These are phyloP conservation scores for Alternaria ventricosa DNA, from an alignment of 2,329 filamentous ascomycete species.

Conservation along the genomic window DNA sequence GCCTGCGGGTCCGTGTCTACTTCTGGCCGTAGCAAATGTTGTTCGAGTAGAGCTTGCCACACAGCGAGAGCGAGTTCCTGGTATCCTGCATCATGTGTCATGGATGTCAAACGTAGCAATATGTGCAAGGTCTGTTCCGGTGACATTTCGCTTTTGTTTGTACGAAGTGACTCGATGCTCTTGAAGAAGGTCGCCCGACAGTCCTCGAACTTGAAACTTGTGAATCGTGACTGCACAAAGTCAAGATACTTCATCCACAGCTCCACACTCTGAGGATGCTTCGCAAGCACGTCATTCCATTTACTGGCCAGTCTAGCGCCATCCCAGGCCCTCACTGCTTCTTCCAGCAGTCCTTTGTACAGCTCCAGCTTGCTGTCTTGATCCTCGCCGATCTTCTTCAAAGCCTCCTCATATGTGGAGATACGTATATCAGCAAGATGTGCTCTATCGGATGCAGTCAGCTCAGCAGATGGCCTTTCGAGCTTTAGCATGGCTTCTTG, in stretches of 20 bases:
- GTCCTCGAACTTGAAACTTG: slow-evolving; percentile 71
- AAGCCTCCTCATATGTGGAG: slow-evolving; percentile 78
- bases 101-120: slow-evolving; percentile 74
- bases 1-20: slow-evolving; percentile 43
- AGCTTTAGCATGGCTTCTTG: slow-evolving; percentile 72
- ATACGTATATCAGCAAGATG: slow-evolving; percentile 81
- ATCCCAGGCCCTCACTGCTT: slow-evolving; percentile 78
- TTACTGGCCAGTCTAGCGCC: slow-evolving; percentile 64
- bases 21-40: slow-evolving; percentile 69
- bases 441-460: slow-evolving; percentile 66
- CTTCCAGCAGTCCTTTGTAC: slow-evolving; percentile 72
- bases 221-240: slow-evolving; percentile 71
- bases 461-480: slow-evolving; percentile 52
- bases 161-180: slow-evolving; percentile 58
- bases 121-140: slow-evolving; percentile 64
- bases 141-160: neutral
- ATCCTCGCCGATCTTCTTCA: slow-evolving; percentile 61
- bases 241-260: slow-evolving; percentile 79
- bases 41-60: slow-evolving; percentile 84
- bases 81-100: slow-evolving; percentile 79
- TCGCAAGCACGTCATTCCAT: slow-evolving; percentile 69
- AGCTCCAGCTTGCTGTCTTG: slow-evolving; percentile 63
- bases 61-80: slow-evolving; percentile 75
- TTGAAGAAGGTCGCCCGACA: slow-evolving; percentile 66
- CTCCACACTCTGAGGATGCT: slow-evolving; percentile 63